Percentiles rank a stretch among this genome's conserved stretches.
phyloP scores from a whole-genome alignment of 257 asterid genomes.

The Penstemon davidsonii region DNA sequence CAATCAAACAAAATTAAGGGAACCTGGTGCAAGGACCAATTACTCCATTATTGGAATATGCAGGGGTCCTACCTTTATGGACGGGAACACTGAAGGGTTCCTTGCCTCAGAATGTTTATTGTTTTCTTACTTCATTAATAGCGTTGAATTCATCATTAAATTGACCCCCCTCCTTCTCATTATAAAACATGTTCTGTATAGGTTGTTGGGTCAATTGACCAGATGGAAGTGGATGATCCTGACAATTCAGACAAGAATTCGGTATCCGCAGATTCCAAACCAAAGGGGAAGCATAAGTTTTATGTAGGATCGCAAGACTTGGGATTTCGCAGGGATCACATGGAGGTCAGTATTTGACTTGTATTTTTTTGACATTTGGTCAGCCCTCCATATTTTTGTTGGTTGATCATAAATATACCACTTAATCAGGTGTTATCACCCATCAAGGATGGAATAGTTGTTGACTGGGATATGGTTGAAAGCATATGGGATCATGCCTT shows the following conservation, averaged over 20 bases:
- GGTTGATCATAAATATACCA: slow-evolving; percentile 25
- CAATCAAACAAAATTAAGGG: not conserved
- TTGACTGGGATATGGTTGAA: slow-evolving; percentile 95
- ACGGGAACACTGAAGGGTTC: too few species aligned
- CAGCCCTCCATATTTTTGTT: slow-evolving; percentile 24
- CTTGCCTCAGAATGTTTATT: not conserved
- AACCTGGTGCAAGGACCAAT: not conserved
- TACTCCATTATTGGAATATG: not conserved
- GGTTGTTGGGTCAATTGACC: slow-evolving; percentile 91
- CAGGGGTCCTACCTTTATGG: not conserved
- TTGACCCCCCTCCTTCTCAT: slow-evolving; percentile 12
- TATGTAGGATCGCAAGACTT: slow-evolving; percentile 90
- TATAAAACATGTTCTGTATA: slow-evolving; percentile 28
- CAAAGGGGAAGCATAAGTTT: slow-evolving; percentile 72
- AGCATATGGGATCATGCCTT: slow-evolving; percentile 96
- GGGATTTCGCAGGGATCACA: slow-evolving; percentile 88
- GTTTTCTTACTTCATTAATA: not conserved
- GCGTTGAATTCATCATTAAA: not conserved
- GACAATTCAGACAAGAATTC: slow-evolving; percentile 72
- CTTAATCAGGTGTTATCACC: slow-evolving; percentile 74
- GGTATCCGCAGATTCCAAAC: slow-evolving; percentile 65
- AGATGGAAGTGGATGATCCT: slow-evolving; percentile 81
- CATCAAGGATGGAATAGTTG: slow-evolving; percentile 81
- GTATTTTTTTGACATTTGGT: slow-evolving; percentile 16
- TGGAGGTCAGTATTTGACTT: slow-evolving; percentile 66